Percentiles rank a stretch among this genome's conserved stretches.
phyloP scores from a whole-genome alignment of 805 yeast genomes.

The Kodamaea neixiangensis region DNA sequence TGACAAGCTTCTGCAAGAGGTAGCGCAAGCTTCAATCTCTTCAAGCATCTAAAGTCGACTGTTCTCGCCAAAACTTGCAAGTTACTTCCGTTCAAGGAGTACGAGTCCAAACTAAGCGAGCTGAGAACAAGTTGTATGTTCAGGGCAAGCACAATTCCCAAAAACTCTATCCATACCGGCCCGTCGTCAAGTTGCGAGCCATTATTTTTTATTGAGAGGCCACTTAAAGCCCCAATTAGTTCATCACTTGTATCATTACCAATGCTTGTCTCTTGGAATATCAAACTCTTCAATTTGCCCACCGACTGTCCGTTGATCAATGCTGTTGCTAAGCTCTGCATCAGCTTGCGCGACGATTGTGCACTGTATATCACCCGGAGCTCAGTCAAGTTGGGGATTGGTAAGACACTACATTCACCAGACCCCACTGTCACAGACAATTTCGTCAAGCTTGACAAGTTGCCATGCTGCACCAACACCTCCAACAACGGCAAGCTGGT shows the following conservation, averaged over 20 bases:
- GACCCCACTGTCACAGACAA: slow-evolving; percentile 4
- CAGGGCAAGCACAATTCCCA: neutral
- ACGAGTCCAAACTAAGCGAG: slow-evolving; percentile 1
- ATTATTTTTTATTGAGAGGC: neutral
- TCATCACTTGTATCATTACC: neutral
- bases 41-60: neutral
- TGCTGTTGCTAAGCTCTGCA: neutral
- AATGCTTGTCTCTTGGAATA: neutral
- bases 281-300: slow-evolving; percentile 1
- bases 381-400: neutral
- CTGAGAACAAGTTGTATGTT: neutral
- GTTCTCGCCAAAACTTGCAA: slow-evolving; percentile 6
- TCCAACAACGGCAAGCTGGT: neutral
- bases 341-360: neutral
- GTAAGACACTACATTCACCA: neutral
- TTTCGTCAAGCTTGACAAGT: neutral
- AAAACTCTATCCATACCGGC: slow-evolving; percentile 7
- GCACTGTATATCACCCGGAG: neutral
- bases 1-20: neutral
- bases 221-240: slow-evolving; percentile 1
- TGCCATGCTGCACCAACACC: neutral
- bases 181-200: neutral
- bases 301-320: slow-evolving; percentile 4
- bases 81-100: slow-evolving; percentile 19
- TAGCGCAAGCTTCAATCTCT: slow-evolving; percentile 2